Conservation (phyloP, 306 rosid genomes). For the Prunus mongolica region DNA sequence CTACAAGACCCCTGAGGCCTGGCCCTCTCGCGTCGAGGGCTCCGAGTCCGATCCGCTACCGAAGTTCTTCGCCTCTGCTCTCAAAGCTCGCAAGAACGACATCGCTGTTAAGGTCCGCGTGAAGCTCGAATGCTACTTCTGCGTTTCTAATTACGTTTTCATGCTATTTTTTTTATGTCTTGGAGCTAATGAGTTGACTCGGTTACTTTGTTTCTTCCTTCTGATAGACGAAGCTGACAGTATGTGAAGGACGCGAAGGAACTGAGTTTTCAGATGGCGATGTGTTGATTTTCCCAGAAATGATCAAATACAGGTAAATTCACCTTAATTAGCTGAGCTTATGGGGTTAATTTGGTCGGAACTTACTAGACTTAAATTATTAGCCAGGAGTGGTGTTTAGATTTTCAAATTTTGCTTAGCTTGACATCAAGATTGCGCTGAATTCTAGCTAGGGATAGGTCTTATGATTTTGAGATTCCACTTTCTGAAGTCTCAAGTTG, state of each 20-base stretch:
- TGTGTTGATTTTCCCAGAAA: constrained; percentile 77
- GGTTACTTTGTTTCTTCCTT: constrained; percentile 4
- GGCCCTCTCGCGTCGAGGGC: constrained; percentile 74
- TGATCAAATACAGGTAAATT: constrained; percentile 70
- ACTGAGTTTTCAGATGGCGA: constrained; percentile 62
- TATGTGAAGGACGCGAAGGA: constrained; percentile 67
- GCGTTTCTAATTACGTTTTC: not conserved
- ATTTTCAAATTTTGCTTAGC: not conserved
- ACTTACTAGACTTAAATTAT: not conserved
- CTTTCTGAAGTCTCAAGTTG: not conserved
- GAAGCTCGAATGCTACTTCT: not conserved
- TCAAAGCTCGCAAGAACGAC: constrained; percentile 56
- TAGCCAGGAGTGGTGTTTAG: not conserved
- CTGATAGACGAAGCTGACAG: constrained; percentile 66
- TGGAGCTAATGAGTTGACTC: constrained; percentile 4
- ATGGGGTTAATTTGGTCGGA: not conserved
- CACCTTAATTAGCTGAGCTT: not conserved
- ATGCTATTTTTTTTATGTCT: not conserved
- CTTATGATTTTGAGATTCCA: not conserved
- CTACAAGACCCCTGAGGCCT: constrained; percentile 57
- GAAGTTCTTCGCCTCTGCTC: constrained; percentile 46
- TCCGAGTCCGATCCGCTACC: constrained; percentile 68
- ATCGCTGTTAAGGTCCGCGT: constrained; percentile 44
- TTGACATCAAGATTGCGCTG: not conserved
- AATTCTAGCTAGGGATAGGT: not conserved